Evolutionary conservation across 345 rosid species (phyloP), one percentile per base, ranked within the genome.

Genomic region (Eucalyptus rudis): DNA sequence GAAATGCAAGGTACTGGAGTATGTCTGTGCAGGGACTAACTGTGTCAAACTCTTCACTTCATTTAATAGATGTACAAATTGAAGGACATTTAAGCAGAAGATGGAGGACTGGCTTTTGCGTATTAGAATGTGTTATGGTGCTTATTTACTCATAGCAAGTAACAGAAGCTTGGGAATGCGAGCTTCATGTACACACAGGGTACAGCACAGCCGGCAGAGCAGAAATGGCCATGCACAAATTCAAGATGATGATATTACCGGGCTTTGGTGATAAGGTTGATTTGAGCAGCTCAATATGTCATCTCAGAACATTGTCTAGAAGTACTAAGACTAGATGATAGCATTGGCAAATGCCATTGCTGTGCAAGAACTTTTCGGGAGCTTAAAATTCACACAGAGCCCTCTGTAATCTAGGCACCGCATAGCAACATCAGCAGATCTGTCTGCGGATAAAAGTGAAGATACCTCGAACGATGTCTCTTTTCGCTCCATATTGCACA

Each of bases 401-500:
- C 79, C 13, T 7, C 79, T 66, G 79, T 31, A 66, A 15, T 16
- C 43, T 31, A 4, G 79, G 79, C 79, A 8, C 22, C 0, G 20
- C 2, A 3, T 14, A 0, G 71, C 71, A 62, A 62, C 71, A 29
- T 62, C 71, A 29, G 20, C 4, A 0, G 76, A 64, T 64, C 76
- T 7, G 40, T 66, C 40, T 1, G 22, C 40, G 0, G 6, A 66
- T n/a, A 66, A 66, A n/a, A 66, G 40, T 66, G 79, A 66, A 66
- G 22, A 16, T 4, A 66, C 79, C 2, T n/a, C 20, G 6, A 7
- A 66, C 1, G 0, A 8, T n/a, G 76, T 31, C 1, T 66, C 20
- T 1, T 66, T 15, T 31, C 11, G 0, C 79, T 31, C 8, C 40
- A 66, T 66, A 2, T 16, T 1, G 40, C 11, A 7, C 76, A 7